phyloP scores from a whole-genome alignment of 2,329 filamentous ascomycete genomes.

The Exutisphaerella laricina region DNA sequence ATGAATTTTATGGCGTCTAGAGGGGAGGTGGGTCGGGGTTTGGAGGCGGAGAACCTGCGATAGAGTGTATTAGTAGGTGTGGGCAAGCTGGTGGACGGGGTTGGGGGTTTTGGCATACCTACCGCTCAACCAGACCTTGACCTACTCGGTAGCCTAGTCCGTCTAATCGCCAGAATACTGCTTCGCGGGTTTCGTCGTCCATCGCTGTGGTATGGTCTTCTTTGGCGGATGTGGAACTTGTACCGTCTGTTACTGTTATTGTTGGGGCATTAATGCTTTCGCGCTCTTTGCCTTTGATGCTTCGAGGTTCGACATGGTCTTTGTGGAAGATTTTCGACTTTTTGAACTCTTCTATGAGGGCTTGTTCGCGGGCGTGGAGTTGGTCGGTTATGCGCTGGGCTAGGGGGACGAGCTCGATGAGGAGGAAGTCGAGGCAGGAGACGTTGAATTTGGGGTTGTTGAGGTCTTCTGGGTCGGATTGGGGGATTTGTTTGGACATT shows the following conservation, averaged over 20 bases:
- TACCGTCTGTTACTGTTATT: constrained; percentile 15
- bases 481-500: constrained; percentile 14
- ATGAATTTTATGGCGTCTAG: constrained; percentile 97
- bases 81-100: neutral
- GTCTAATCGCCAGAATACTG: constrained; percentile 79
- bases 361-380: constrained; percentile 51
- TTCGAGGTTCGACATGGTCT: neutral
- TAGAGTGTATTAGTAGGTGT: neutral
- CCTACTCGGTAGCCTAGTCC: constrained; percentile 85
- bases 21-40: constrained; percentile 83
- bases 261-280: constrained; percentile 13
- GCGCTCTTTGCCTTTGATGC: constrained; percentile 13
- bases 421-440: constrained; percentile 85
- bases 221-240: constrained; percentile 8
- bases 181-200: constrained; percentile 77
- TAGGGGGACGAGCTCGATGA: constrained; percentile 95
- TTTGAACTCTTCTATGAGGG: constrained; percentile 32
- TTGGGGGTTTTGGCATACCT: constrained; percentile 28
- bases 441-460: constrained; percentile 52
- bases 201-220: constrained; percentile 14
- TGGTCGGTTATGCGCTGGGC: constrained; percentile 79
- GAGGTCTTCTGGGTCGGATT: constrained; percentile 20
- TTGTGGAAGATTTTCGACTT: constrained; percentile 26
- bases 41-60: constrained; percentile 68
- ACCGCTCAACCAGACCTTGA: constrained; percentile 87